Percentiles rank a stretch among this genome's conserved stretches.
Evolutionary conservation across 805 yeast species (phyloP).

Genomic region (Barnettozyma populi): DNA sequence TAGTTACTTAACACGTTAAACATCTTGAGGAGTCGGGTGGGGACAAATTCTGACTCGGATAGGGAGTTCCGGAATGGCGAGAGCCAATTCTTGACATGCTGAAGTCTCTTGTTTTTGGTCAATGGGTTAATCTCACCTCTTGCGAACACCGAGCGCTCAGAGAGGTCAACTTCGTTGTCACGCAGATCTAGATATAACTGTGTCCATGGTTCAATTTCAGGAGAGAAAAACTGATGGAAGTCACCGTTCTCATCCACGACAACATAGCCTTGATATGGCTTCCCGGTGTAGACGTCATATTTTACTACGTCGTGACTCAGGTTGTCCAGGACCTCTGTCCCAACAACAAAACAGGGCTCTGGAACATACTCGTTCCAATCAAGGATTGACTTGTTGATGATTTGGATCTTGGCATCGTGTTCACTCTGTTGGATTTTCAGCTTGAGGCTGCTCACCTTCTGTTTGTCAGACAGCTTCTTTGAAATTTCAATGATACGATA

Average conservation of each 20-base stretch:
- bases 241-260: constrained; percentile 68
- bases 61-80: constrained; percentile 65
- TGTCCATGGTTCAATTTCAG: constrained; percentile 54
- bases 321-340: constrained; percentile 80
- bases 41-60: constrained; percentile 68
- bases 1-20: constrained; percentile 54
- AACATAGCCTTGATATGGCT: constrained; percentile 75
- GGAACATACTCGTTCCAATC: constrained; percentile 59
- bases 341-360: constrained; percentile 72
- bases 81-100: constrained; percentile 41
- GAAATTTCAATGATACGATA: constrained; percentile 34
- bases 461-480: constrained; percentile 26
- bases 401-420: constrained; percentile 52
- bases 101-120: constrained; percentile 38
- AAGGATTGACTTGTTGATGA: constrained; percentile 70
- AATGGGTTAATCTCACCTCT: constrained; percentile 49
- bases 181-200: constrained; percentile 46
- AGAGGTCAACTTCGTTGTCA: constrained; percentile 6
- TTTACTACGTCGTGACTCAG: constrained; percentile 77
- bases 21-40: constrained; percentile 66
- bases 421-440: constrained; percentile 25
- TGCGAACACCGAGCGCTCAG: constrained; percentile 1
- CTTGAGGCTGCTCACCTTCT: constrained; percentile 12
- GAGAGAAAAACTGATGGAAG: constrained; percentile 65
- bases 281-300: constrained; percentile 60